These are phyloP conservation scores for Annona squamosa DNA, from an alignment of 164 flowering plant genomes.

Conservation along the genomic window DNA sequence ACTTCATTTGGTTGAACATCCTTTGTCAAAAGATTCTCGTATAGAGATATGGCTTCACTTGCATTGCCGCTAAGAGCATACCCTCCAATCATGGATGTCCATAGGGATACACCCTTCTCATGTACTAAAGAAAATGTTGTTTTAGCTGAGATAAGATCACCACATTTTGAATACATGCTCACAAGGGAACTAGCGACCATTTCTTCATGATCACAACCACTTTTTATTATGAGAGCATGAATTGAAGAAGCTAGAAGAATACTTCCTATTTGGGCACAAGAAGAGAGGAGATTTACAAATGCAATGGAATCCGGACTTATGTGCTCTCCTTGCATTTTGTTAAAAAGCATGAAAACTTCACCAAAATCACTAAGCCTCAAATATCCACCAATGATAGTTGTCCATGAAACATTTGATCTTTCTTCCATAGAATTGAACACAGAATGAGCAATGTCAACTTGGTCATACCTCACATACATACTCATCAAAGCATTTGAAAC, in stretches of 20 bases:
- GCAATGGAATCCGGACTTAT: constrained; percentile 16
- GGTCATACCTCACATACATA: constrained; percentile 21
- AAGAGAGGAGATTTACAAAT: constrained; percentile 18
- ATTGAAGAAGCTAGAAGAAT: constrained; percentile 19
- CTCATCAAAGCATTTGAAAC: constrained; percentile 29
- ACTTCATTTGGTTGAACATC: constrained; percentile 25
- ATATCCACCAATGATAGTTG: constrained; percentile 27
- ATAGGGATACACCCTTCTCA: constrained; percentile 22
- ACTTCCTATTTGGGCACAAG: constrained; percentile 17
- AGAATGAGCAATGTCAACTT: constrained; percentile 18
- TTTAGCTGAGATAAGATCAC: constrained; percentile 24
- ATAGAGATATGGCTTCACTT: constrained; percentile 27
- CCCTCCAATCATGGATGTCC: constrained; percentile 40
- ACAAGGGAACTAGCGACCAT: constrained; percentile 22
- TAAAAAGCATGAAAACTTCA: constrained; percentile 20
- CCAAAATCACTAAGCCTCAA: constrained; percentile 14
- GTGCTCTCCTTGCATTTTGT: constrained; percentile 17
- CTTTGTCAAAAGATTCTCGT: constrained; percentile 15
- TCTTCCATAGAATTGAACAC: constrained; percentile 23
- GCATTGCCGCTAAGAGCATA: constrained; percentile 28
- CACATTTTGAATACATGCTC: constrained; percentile 30
- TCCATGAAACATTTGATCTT: constrained; percentile 33
- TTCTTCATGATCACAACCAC: constrained; percentile 20
- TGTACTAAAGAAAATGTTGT: constrained; percentile 17
- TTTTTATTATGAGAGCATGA: constrained; percentile 27